phyloP scores from a whole-genome alignment of 148 eudicot genomes.

The Beta vulgaris region DNA sequence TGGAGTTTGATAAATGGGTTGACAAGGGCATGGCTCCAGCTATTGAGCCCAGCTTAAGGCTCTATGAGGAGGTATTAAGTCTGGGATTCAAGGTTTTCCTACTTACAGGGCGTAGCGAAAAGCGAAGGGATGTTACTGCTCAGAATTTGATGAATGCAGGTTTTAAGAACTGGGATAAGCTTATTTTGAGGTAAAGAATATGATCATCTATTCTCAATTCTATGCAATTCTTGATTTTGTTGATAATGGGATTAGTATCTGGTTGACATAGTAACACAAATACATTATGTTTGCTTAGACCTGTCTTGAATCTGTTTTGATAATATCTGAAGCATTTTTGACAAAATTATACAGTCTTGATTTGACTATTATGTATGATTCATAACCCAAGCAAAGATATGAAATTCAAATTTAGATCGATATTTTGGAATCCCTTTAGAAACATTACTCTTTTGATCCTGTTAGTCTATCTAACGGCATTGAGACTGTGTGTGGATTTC shows the following conservation, averaged over 20 bases:
- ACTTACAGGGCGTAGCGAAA: constrained; percentile 75
- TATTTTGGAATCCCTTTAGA: too few relatives aligned
- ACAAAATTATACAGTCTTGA: too few relatives aligned
- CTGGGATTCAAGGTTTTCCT: constrained; percentile 75
- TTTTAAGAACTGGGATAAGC: constrained; percentile 69
- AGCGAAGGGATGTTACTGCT: constrained; percentile 53
- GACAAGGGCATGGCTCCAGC: constrained; percentile 62
- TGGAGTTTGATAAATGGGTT: constrained; percentile 80
- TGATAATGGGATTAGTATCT: not conserved
- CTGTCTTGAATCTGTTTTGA: not conserved
- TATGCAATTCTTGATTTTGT: not conserved
- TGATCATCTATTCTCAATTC: not conserved
- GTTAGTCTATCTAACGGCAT: too few relatives aligned
- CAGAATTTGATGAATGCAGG: constrained; percentile 73
- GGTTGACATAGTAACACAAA: not conserved
- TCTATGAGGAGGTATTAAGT: constrained; percentile 64
- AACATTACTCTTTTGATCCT: too few relatives aligned
- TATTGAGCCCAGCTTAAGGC: constrained; percentile 60
- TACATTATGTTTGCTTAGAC: too few relatives aligned
- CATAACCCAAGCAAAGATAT: too few relatives aligned
- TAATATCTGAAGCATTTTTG: too few relatives aligned
- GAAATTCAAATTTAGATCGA: too few relatives aligned
- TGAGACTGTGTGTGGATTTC: too few relatives aligned
- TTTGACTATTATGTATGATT: too few relatives aligned
- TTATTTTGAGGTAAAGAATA: constrained; percentile 65